Evolutionary conservation across 176 grass and related monocot genomes (phyloP), one percentile per base, ranked within the genome.

Genomic region (Avena insularis): DNA sequence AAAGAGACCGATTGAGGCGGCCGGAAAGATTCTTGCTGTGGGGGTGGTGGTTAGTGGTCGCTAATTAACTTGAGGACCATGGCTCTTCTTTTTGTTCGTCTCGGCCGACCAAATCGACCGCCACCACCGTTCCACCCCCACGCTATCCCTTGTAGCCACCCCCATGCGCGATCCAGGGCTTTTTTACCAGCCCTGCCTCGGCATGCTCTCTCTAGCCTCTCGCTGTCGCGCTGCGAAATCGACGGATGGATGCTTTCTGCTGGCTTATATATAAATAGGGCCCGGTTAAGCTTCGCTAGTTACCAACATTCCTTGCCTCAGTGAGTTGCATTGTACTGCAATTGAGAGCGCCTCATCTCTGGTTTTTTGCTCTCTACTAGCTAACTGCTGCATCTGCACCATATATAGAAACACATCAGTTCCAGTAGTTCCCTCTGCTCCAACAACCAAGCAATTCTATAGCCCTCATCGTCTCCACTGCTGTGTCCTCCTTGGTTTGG

Each of bases 61-160:
- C 57, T 74, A 20, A 43, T 70, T 70, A 69, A 40, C 67, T 87
- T 71, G 12, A 27, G 13, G 38, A 57, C 71, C 56, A 11, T 70
- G 35, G 16, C 66, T 70, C 67, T 48, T 21, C 20, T 73, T 29
- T 47, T 15, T 62, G 19, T 82, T 31, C 25, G 75, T 38, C 55
- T 46, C 59, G 53, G 35, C 92, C 92, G 86, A 67, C 89, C 92
- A 93, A 93, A 91, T 83, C 80, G 79, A 87, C 71, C 33, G 74
- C 54, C 53, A 17, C 40, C 23, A 19, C 40, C 51, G 40, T 6
- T 7, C 40, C 40, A 73, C 35, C 60, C 60, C 68, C 60, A 35
- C 47, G 59, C 45, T 56, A 75, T 27, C 6, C 29, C 6, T 43
- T 73, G 19, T 78, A 33, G 74, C 81, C 55, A 81, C 50, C 86